Evolutionary conservation across 768 basidiomycete genomes (phyloP), one percentile per base, ranked within the genome.

Genomic region (Leccinum boreale): DNA sequence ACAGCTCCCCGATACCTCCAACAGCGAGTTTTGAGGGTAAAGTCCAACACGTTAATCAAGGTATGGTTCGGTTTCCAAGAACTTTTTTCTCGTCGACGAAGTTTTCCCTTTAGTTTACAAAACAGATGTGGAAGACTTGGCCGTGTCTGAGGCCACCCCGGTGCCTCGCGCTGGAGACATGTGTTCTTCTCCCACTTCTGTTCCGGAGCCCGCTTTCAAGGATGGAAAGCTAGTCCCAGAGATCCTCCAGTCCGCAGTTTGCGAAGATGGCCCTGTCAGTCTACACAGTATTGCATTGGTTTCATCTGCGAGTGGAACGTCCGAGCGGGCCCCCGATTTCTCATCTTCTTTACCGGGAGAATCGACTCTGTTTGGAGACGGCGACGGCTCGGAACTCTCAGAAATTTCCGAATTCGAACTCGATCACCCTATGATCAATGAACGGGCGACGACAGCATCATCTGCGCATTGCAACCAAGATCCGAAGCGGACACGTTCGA

Each of bases 341-440:
- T 21, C 33, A 12, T 14, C 12, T 10, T 36, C 49, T 33, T 26
- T 39, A 33, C 55, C 15, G 3, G 50, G 42, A 12, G 49, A 59
- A 33, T 65, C 35, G 15, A 52, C 44, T 3, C 47, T 59, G n/a
- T 64, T 66, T 59, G 65, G 57, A 19, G 58, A 55, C 52, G 35
- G 45, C 50, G 65, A 73, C 24, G 68, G 7, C 4, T n/a, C n/a
- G 39, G 39, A 67, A 23, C 56, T 70, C 26, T 75, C 75, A 26
- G 72, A 76, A 49, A 63, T 75, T 57, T 75, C 75, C 17, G 68
- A 74, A 39, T 63, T 70, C 48, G 67, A 67, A 53, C 19, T 51
- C 10, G 57, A 70, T 42, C 11, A 42, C 19, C 33, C 39, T 26
- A 10, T 10, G 7, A 4, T 45, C 23, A 39, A 31, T 31, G 46